Evolutionary conservation across 768 basidiomycete species (phyloP), one percentile per base, ranked within the genome.

Genomic region (Tulasnella sp.): DNA sequence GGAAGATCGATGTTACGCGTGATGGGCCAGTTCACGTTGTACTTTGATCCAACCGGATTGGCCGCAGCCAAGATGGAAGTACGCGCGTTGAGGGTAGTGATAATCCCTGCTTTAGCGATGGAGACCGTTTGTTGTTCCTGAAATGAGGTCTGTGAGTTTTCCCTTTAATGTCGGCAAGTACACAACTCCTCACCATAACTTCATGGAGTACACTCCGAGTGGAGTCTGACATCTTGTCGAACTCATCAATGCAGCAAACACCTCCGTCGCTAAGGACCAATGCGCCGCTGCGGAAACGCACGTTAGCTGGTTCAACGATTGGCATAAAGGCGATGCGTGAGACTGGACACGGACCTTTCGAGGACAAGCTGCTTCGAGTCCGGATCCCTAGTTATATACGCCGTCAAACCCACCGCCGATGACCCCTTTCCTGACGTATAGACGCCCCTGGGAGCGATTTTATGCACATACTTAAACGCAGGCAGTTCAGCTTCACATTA

Each of bases 401-500:
- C 96, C 1, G 96, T 99, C 66, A 99, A 75, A 80, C 96, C 96
- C 61, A 99, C 96, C 17, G 96, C 96, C 0, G 95, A 97, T 4
- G 94, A 97, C 19, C 96, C 94, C 70, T 98, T 98, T 9, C 96
- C 96, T 2, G 93, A 96, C 0, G 96, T 90, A 71, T 91, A 99
- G 7, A 99, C 95, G 32, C 96, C 96, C 60, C 96, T 80, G 32
- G 96, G 96, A 0, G 96, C 95, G 62, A 99, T 93, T 74, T 97
- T 95, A 73, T 99, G 94, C 0, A 99, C 96, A 70, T 98, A 98
- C 92, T 98, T 62, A 51, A 17, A 41, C 9, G 51, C 51, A 9
- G 15, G 3, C 29, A 26, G 17, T 67, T 21, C 41, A 4, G 11
- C 23, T 10, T 47, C 26, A 11, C 11, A 15, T 10, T 19, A 4